Evolutionary conservation across 257 asterid genomes (phyloP), one percentile per base, ranked within the genome.

Genomic region (Rauvolfia tetraphylla): DNA sequence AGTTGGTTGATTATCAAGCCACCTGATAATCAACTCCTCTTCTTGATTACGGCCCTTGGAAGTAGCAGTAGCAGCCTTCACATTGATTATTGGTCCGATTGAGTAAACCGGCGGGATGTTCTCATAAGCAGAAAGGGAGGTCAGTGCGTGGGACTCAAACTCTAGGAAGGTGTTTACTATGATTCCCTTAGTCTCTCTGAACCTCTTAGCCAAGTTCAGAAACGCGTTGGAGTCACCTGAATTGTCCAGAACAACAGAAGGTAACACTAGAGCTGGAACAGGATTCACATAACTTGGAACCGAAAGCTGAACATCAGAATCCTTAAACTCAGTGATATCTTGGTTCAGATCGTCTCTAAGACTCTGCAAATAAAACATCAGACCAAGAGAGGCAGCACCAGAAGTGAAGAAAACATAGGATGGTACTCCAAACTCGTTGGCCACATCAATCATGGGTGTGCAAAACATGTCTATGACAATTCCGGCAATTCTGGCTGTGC

Each of bases 401-500:
- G 90, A 84, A 0, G 95, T 84, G 84, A 70, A 88, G 82, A 83
- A 91, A 7, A 85, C 79, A 73, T 86, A 88, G 0, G 95, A 23
- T 1, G 93, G 87, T 18, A 89, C 11, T 13, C 71, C 25, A 49
- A 89, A 82, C 48, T 88, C 97, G 1, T 76, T 38, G 1, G 93
- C 97, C 6, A 91, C 79, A 11, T 85, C 88, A n/a, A 82, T 59
- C 85, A 88, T 88, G 5, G 75, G 68, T 1, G 87, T 81, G 76
- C 91, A 91, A 83, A 91, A 91, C 89, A 91, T 79, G 83, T 88
- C 93, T 1, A 91, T 78, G 57, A 91, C 86, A 0, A 91, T 65
- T 1, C 91, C 93, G 0, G 84, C 78, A 0, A 76, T 38, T 18
- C 38, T 41, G 6, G 85, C 56, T 10, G 82, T 76, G 0, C 44